A percentile compares a stretch with the other conserved stretches of the same genome.
phyloP scores from a whole-genome alignment of 805 yeast genomes.

The Saturnispora saitoi region DNA sequence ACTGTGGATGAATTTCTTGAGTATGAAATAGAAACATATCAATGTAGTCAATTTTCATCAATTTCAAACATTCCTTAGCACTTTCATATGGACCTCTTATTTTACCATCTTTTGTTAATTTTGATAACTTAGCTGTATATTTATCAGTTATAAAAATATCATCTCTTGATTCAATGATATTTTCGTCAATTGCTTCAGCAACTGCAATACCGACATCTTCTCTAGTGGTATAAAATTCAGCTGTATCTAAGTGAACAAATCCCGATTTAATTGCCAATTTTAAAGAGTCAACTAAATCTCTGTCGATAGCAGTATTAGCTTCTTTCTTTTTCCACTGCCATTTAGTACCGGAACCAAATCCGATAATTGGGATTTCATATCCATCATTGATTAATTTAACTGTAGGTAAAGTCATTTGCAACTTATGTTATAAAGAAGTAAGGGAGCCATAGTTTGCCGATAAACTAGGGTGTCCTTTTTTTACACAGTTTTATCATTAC shows the following conservation, averaged over 20 bases:
- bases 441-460: background rate
- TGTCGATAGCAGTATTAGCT: background rate
- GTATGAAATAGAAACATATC: conserved; percentile 56
- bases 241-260: conserved; percentile 54
- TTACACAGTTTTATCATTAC: too few relatives aligned
- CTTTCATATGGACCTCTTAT: conserved; percentile 38
- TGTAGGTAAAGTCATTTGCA: background rate
- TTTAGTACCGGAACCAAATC: conserved; percentile 51
- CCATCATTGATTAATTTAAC: background rate
- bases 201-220: conserved; percentile 51
- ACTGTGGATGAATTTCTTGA: conserved; percentile 36
- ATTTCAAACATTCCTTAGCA: conserved; percentile 36
- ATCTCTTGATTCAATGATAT: conserved; percentile 30
- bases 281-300: conserved; percentile 38
- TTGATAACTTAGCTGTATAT: conserved; percentile 21
- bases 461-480: background rate
- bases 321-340: conserved; percentile 37
- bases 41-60: conserved; percentile 42
- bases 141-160: conserved; percentile 53
- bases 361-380: conserved; percentile 17
- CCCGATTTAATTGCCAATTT: conserved; percentile 41
- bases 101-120: conserved; percentile 14
- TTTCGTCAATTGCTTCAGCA: conserved; percentile 24
- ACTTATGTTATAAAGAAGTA: background rate
- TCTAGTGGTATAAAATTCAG: conserved; percentile 54